Evolutionary conservation across 2,329 filamentous ascomycete species (phyloP).

Genomic region (Aspergillus calidoustus): DNA sequence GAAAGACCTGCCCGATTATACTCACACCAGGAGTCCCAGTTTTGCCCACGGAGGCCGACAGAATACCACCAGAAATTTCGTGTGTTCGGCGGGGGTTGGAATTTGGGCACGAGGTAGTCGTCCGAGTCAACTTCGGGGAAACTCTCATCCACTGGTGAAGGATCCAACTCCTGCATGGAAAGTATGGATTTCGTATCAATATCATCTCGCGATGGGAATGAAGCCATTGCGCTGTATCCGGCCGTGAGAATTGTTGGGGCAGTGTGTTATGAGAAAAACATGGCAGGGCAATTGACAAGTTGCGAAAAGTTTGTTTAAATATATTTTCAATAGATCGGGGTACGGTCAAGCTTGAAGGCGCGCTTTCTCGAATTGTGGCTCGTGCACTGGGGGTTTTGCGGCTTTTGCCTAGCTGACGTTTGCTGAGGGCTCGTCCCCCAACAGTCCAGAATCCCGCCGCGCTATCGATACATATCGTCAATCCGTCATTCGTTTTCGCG

Average conservation of each 20-base stretch:
- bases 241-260: neutral
- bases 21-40: slow-evolving; percentile 76
- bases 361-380: too few relatives aligned
- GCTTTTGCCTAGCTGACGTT: neutral
- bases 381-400: too few relatives aligned
- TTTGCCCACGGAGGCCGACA: slow-evolving; percentile 68
- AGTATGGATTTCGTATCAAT: slow-evolving; percentile 55
- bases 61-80: slow-evolving; percentile 26
- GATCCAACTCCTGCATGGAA: slow-evolving; percentile 78
- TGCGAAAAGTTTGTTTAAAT: neutral
- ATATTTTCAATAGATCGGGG: neutral
- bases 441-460: neutral
- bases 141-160: slow-evolving; percentile 73
- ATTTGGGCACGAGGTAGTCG: slow-evolving; percentile 45
- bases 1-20: slow-evolving; percentile 18
- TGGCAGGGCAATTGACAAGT: too few relatives aligned
- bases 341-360: neutral
- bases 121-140: slow-evolving; percentile 54
- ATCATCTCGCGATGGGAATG: slow-evolving; percentile 31
- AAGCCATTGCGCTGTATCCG: slow-evolving; percentile 21
- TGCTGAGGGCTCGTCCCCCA: neutral
- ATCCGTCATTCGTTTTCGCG: neutral
- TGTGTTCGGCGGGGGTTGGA: slow-evolving; percentile 18
- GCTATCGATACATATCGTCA: neutral
- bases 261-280: neutral